A percentile compares a stretch with the other conserved stretches of the same genome.
phyloP scores from a whole-genome alignment of 1,284 basidiomycete genomes.

The Ustilago shanxiensis region DNA sequence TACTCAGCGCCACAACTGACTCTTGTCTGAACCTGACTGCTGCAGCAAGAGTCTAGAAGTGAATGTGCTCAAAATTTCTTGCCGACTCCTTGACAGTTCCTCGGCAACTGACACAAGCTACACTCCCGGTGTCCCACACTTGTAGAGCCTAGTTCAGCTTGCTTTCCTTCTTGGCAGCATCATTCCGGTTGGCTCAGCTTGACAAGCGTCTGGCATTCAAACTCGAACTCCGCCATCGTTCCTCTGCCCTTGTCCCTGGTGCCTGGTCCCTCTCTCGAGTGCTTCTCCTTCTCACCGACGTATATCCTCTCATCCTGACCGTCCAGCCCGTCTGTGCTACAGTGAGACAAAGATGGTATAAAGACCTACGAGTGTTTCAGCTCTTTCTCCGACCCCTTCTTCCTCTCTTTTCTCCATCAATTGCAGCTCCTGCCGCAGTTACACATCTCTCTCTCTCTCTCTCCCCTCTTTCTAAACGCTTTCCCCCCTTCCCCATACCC shows the following conservation, averaged over 20 bases:
- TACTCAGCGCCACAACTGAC: background rate
- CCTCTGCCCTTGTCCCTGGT: background rate
- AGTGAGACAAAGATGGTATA: constrained; percentile 17
- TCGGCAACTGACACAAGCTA: constrained; percentile 25
- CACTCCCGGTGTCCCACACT: background rate
- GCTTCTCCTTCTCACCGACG: too few species aligned
- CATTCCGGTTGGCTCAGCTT: background rate
- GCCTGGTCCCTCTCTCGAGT: background rate
- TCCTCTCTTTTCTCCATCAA: constrained; percentile 36
- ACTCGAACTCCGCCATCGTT: constrained; percentile 23
- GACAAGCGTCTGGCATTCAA: constrained; percentile 14
- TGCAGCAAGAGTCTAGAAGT: background rate
- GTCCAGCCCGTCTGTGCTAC: constrained; percentile 9
- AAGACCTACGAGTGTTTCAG: constrained; percentile 16
- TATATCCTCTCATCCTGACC: background rate
- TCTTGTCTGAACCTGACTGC: background rate
- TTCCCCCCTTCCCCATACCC: constrained; percentile 9
- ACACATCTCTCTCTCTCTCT: constrained; percentile 8
- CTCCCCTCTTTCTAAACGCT: constrained; percentile 16
- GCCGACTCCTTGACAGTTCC: background rate
- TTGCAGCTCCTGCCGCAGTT: constrained; percentile 38
- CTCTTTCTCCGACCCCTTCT: constrained; percentile 20
- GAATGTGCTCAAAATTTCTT: background rate
- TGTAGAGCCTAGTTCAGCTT: constrained; percentile 11
- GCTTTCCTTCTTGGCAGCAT: background rate